Evolutionary conservation across 1,284 basidiomycete species (phyloP), one percentile per base, ranked within the genome.

Genomic region (Retiboletus fuscus): DNA sequence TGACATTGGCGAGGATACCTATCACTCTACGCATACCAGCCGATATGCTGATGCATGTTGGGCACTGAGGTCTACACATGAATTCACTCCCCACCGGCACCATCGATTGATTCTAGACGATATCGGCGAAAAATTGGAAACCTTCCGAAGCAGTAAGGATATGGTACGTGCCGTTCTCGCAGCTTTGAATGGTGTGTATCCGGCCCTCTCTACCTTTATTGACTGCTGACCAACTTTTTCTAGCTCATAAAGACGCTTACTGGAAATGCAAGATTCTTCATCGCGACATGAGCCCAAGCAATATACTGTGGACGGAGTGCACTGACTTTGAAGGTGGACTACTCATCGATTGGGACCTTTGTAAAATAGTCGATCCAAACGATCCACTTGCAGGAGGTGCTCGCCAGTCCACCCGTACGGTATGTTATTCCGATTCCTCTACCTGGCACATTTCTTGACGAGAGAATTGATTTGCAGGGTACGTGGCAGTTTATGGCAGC

Each of bases 341-440:
- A 34, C 57, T 58, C 22, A 58, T 58, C 57, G 20, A 58, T 18
- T 58, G 57, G 34, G 57, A 58, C 24, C 57, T 58, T n/a, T 58
- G 57, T 39, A 58, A 58, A 58, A n/a, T 12, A 18, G 34, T 58
- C 57, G 7, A 58, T 58, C 57, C 57, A 39, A 39, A 58, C 13
- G 11, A 58, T 15, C 34, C 34, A 10, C 34, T 39, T 34, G 3
- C 57, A 39, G 34, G 30, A 16, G 20, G 57, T 39, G 34, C 20
- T 58, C 12, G 30, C 22, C 57, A 58, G 22, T 34, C 57, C 11
- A 58, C 57, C 22, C 22, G 30, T 39, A 39, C 11, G 20, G 57
- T 58, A 58, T 39, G 30, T 39, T 13, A 39, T 16, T 55, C 20
- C 7, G 16, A 55, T 55, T 30, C 53, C 6, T 55, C 28, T 15